phyloP scores from a whole-genome alignment of 1,284 basidiomycete genomes.

The Melampsora medusae region DNA sequence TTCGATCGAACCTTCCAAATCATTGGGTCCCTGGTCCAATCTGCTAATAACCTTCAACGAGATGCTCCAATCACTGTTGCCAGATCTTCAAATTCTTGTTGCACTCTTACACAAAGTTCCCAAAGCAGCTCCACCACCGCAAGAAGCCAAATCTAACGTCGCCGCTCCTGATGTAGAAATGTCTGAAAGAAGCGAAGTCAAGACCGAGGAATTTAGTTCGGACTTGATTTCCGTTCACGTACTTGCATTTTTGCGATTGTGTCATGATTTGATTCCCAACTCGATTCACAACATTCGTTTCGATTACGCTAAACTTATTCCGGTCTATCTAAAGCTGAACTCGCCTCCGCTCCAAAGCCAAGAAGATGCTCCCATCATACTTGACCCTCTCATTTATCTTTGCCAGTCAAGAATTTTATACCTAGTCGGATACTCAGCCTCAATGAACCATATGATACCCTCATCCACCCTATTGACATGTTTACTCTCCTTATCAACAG shows the following conservation, averaged over 20 bases:
- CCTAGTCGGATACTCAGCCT: constrained; percentile 35
- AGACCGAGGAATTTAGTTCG: not conserved
- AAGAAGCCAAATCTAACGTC: not conserved
- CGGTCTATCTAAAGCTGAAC: constrained; percentile 33
- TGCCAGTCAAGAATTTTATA: constrained; percentile 32
- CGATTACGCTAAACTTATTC: constrained; percentile 40
- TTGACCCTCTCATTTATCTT: constrained; percentile 29
- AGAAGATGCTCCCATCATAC: not conserved
- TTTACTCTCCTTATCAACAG: constrained; percentile 35
- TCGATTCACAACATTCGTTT: constrained; percentile 29
- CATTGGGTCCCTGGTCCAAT: constrained; percentile 23
- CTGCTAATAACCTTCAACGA: constrained; percentile 16
- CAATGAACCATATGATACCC: constrained; percentile 25
- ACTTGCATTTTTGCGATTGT: constrained; percentile 27
- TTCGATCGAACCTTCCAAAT: not conserved
- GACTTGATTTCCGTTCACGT: constrained; percentile 31
- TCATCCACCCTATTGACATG: constrained; percentile 32
- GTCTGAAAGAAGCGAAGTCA: not conserved
- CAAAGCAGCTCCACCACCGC: not conserved
- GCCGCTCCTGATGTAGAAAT: not conserved
- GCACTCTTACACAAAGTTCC: constrained; percentile 28
- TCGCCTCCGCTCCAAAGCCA: not conserved
- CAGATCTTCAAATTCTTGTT: constrained; percentile 39
- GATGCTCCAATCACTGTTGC: constrained; percentile 27
- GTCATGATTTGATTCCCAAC: constrained; percentile 35